These are phyloP conservation scores for Candida sanyaensis DNA, from an alignment of 1,139 yeast species.

Conservation along the genomic window DNA sequence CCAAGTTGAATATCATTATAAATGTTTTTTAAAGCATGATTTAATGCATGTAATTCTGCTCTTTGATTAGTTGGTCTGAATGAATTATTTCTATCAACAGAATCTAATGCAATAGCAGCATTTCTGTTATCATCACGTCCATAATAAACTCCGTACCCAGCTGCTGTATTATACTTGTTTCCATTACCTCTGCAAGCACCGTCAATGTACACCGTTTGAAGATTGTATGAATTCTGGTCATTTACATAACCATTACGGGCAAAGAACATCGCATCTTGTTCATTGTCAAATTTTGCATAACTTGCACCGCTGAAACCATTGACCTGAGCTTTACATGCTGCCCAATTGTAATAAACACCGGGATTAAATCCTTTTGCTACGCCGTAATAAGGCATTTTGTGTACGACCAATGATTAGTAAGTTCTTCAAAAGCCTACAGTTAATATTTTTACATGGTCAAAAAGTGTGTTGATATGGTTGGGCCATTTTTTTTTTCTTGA, in stretches of 20 bases:
- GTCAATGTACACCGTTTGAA: constrained; percentile 67
- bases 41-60: constrained; percentile 74
- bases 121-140: constrained; percentile 58
- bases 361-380: constrained; percentile 55
- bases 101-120: constrained; percentile 47
- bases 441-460: too few relatives aligned
- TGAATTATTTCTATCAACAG: constrained; percentile 18
- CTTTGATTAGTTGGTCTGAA: constrained; percentile 69
- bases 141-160: constrained; percentile 74
- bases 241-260: too few relatives aligned
- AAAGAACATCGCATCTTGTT: too few relatives aligned
- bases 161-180: constrained; percentile 37
- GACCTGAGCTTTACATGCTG: constrained; percentile 45
- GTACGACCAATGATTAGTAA: too few relatives aligned
- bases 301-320: constrained; percentile 55
- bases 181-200: constrained; percentile 69
- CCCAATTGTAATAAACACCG: constrained; percentile 60
- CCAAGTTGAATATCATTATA: constrained; percentile 18
- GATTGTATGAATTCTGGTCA: too few relatives aligned
- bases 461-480: too few relatives aligned
- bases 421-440: too few relatives aligned
- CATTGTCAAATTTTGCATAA: constrained; percentile 58
- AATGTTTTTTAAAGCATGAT: constrained; percentile 51
- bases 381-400: constrained; percentile 47
- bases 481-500: too few relatives aligned